phyloP scores from a whole-genome alignment of 495 filamentous ascomycete genomes.

The Podospora anserina region DNA sequence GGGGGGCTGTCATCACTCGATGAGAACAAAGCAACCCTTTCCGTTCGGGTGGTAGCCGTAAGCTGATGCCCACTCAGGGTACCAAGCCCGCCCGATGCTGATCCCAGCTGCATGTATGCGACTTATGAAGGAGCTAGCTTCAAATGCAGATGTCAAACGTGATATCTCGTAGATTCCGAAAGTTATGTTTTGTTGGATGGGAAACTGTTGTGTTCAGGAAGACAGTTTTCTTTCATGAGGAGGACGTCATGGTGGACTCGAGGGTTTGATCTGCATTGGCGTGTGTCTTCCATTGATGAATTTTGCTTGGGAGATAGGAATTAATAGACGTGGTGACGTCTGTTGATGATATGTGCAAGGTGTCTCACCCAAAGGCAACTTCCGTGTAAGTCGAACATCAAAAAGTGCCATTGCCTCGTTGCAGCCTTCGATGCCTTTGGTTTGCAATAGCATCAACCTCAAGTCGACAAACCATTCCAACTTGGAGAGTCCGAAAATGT shows the following conservation, averaged over 20 bases:
- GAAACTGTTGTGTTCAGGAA: neutral
- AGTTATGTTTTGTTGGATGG: neutral
- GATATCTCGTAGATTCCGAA: neutral
- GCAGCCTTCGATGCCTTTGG: neutral
- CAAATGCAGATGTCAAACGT: neutral
- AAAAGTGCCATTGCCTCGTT: neutral
- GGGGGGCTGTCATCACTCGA: neutral
- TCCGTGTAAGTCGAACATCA: neutral
- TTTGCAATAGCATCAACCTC: neutral
- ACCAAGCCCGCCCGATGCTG: neutral
- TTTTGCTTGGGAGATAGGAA: neutral
- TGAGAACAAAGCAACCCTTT: neutral
- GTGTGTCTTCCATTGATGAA: neutral
- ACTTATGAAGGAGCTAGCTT: neutral
- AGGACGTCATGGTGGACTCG: neutral
- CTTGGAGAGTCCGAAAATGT: too few relatives aligned
- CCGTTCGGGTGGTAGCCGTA: neutral
- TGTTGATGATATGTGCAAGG: neutral
- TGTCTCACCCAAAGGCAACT: neutral
- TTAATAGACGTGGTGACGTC: neutral
- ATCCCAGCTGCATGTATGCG: neutral
- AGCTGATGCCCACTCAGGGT: neutral
- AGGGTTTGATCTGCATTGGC: neutral
- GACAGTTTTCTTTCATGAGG: neutral
- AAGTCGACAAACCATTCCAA: neutral